Conservation (phyloP, 306 rosid genomes). For the Purshia tridentata region DNA sequence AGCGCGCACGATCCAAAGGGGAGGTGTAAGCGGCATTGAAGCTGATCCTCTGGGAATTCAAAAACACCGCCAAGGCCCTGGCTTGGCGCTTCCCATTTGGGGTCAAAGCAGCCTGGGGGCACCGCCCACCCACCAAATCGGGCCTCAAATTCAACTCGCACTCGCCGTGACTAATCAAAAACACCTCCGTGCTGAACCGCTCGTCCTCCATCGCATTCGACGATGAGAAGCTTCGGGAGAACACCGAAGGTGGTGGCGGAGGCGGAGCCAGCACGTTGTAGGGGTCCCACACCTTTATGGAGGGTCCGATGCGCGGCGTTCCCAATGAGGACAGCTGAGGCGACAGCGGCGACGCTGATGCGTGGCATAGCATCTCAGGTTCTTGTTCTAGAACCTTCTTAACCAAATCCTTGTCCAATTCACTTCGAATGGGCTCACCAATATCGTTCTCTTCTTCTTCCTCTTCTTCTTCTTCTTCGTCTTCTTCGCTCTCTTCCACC, state of each 20-base stretch:
- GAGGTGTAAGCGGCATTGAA: conserved; percentile 79
- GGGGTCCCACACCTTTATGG: conserved; percentile 98
- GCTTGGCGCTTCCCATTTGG: conserved; percentile 80
- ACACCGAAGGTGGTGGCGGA: conserved; percentile 50
- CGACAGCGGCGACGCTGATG: conserved; percentile 92
- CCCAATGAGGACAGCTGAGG: conserved; percentile 92
- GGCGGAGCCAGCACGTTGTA: conserved; percentile 84
- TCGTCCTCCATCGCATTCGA: conserved; percentile 50
- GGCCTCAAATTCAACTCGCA: conserved; percentile 69
- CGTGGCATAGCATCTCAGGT: conserved; percentile 91
- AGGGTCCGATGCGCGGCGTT: conserved; percentile 86
- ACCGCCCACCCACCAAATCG: conserved; percentile 75
- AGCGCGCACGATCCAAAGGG: conserved; percentile 79
- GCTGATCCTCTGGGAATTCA: conserved; percentile 78
- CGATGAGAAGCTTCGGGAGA: conserved; percentile 54
- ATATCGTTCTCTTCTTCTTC: conserved; percentile 40
- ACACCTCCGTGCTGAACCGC: conserved; percentile 67
- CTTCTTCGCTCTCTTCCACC: conserved; percentile 55
- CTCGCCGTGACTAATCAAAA: conserved; percentile 86
- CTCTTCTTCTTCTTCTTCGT: conserved; percentile 47
- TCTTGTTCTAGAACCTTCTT: conserved; percentile 92
- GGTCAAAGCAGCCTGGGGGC: conserved; percentile 63
- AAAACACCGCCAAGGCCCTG: conserved; percentile 88
- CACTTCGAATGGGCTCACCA: conserved; percentile 32
- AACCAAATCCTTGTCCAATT: conserved; percentile 44